phyloP scores from a whole-genome alignment of 2,329 filamentous ascomycete genomes.

The Hymenoscyphus fraxineus region DNA sequence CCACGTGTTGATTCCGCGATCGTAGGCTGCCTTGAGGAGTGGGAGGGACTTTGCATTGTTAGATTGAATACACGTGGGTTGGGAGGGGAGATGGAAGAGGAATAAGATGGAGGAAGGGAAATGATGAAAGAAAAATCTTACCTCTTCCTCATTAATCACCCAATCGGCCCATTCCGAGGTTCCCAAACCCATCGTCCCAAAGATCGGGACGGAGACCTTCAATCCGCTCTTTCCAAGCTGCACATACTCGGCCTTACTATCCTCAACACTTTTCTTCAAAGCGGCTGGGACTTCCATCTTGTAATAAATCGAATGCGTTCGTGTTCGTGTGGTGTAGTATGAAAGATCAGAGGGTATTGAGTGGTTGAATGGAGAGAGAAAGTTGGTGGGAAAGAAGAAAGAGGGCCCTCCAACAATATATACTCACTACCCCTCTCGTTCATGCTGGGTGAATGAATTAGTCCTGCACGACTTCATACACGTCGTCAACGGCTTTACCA shows the following conservation, averaged over 20 bases:
- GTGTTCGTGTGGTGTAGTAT: not conserved
- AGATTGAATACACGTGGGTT: not conserved
- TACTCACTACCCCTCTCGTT: too few species aligned
- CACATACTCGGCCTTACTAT: conserved; percentile 46
- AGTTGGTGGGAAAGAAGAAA: not conserved
- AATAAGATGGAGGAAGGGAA: not conserved
- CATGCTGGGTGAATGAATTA: not conserved
- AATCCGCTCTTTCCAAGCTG: conserved; percentile 59
- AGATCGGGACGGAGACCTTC: conserved; percentile 58
- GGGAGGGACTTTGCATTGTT: conserved; percentile 41
- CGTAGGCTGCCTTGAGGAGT: conserved; percentile 60
- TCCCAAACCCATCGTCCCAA: conserved; percentile 63
- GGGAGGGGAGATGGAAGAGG: not conserved
- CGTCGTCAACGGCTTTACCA: too few species aligned
- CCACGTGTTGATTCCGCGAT: conserved; percentile 59
- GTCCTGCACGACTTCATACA: too few species aligned
- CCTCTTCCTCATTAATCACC: conserved; percentile 55
- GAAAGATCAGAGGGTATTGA: not conserved
- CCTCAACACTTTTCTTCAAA: conserved; percentile 34
- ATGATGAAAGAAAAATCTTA: conserved; percentile 22
- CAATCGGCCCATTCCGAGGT: conserved; percentile 48
- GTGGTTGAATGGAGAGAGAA: not conserved
- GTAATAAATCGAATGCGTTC: not conserved
- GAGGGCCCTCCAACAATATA: not conserved
- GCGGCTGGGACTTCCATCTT: conserved; percentile 12